Percentiles rank a stretch among this genome's conserved stretches.
Evolutionary conservation across 805 yeast genomes (phyloP).

Genomic region (Monosporozyma aquatica): DNA sequence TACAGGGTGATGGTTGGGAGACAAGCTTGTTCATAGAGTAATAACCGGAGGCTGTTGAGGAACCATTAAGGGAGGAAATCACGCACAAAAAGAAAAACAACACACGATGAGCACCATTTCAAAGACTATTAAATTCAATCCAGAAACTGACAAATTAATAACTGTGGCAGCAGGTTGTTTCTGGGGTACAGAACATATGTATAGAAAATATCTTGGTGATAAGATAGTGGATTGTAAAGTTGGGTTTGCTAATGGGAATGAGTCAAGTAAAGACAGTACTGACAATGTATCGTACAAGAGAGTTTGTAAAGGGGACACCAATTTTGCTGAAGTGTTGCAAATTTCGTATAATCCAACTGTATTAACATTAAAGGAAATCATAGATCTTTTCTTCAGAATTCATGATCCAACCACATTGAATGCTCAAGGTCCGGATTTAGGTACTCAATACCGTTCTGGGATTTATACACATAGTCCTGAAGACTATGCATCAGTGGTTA

Average conservation of each 20-base stretch:
- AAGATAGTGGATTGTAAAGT: constrained; percentile 68
- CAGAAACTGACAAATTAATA: constrained; percentile 42
- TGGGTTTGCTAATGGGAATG: constrained; percentile 80
- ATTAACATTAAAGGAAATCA: constrained; percentile 50
- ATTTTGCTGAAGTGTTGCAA: constrained; percentile 75
- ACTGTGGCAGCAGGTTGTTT: constrained; percentile 68
- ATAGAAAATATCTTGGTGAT: constrained; percentile 54
- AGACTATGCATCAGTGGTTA: constrained; percentile 36
- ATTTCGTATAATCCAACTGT: constrained; percentile 66
- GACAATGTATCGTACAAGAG: constrained; percentile 43
- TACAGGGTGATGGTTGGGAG: too few relatives aligned
- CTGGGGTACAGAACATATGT: constrained; percentile 87
- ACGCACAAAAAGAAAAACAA: neutral
- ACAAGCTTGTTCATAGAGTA: too few relatives aligned
- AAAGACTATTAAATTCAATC: constrained; percentile 32
- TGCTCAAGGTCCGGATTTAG: constrained; percentile 79
- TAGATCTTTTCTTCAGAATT: constrained; percentile 80
- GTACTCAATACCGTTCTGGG: constrained; percentile 86
- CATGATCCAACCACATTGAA: constrained; percentile 89
- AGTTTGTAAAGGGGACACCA: constrained; percentile 73
- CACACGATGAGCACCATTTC: constrained; percentile 27
- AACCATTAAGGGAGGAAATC: too few relatives aligned
- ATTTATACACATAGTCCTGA: constrained; percentile 53
- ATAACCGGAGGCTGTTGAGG: too few relatives aligned
- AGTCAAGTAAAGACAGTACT: constrained; percentile 35